phyloP scores from a whole-genome alignment of 1,284 basidiomycete species.

The Psilocybe mexicana region DNA sequence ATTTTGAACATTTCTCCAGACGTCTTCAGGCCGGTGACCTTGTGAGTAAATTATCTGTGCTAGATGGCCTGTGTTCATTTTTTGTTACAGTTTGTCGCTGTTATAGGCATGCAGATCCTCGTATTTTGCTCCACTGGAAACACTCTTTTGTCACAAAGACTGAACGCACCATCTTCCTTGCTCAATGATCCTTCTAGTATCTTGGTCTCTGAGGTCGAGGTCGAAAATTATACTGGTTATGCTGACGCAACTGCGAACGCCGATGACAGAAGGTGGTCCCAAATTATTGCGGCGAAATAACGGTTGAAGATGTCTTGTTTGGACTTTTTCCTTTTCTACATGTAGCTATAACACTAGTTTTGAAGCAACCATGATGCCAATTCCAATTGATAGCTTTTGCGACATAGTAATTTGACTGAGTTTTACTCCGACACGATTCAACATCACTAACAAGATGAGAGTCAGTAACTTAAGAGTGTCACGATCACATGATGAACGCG shows the following conservation, averaged over 20 bases:
- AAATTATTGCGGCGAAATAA: slow-evolving; percentile 22
- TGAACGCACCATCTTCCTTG: slow-evolving; percentile 42
- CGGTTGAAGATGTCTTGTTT: background rate
- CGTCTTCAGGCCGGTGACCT: slow-evolving; percentile 51
- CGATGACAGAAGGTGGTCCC: slow-evolving; percentile 34
- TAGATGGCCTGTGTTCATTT: slow-evolving; percentile 6
- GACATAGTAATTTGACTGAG: too few relatives aligned
- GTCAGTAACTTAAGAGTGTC: background rate
- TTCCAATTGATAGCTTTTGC: too few relatives aligned
- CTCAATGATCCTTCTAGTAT: slow-evolving; percentile 32
- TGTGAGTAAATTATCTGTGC: slow-evolving; percentile 36
- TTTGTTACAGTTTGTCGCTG: slow-evolving; percentile 48
- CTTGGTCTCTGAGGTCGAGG: slow-evolving; percentile 38
- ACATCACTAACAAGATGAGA: background rate
- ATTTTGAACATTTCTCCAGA: slow-evolving; percentile 44
- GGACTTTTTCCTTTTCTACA: too few relatives aligned
- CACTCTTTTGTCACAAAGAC: slow-evolving; percentile 39
- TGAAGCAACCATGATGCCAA: too few relatives aligned
- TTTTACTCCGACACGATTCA: too few relatives aligned
- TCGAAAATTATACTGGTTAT: slow-evolving; percentile 45
- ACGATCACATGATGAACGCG: slow-evolving; percentile 18
- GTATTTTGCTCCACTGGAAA: slow-evolving; percentile 56
- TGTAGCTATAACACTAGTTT: too few relatives aligned
- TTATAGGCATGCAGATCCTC: slow-evolving; percentile 47
- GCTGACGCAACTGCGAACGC: slow-evolving; percentile 38